Evolutionary conservation across 306 rosid species (phyloP).

Genomic region (Delonix regia): DNA sequence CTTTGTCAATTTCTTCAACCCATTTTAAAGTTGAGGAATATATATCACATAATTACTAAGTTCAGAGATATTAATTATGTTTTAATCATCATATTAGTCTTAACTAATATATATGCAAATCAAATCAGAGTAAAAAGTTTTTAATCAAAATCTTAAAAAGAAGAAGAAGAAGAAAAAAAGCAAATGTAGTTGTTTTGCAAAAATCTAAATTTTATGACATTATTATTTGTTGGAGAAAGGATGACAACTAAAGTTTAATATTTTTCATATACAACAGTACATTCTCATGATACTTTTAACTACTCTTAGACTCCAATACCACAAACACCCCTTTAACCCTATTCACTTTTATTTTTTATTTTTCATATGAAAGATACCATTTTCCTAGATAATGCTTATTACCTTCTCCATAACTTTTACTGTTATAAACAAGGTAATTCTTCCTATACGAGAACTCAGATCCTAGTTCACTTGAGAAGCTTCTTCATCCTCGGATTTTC

Average conservation of each 20-base stretch:
- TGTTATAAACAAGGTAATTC: no score
- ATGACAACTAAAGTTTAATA: neutral
- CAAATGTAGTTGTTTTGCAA: neutral
- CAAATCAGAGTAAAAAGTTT: no score
- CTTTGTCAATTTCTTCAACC: no score
- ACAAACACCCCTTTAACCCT: slow-evolving; percentile 10
- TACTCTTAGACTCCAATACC: neutral
- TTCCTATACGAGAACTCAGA: neutral
- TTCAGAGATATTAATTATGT: no score
- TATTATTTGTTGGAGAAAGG: neutral
- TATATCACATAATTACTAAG: no score
- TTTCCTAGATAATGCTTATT: neutral
- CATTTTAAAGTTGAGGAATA: no score
- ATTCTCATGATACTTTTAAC: neutral
- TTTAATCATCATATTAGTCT: no score
- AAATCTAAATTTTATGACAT: neutral
- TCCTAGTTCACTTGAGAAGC: neutral
- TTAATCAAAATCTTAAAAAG: no score
- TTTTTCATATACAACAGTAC: neutral
- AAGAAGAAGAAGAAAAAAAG: no score
- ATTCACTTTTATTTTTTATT: neutral
- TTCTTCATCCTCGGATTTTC: slow-evolving; percentile 44
- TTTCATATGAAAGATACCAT: slow-evolving; percentile 12
- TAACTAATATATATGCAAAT: no score
- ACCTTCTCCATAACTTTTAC: neutral